phyloP scores from a whole-genome alignment of 2,329 filamentous ascomycete genomes.

The Leptographium procerum region DNA sequence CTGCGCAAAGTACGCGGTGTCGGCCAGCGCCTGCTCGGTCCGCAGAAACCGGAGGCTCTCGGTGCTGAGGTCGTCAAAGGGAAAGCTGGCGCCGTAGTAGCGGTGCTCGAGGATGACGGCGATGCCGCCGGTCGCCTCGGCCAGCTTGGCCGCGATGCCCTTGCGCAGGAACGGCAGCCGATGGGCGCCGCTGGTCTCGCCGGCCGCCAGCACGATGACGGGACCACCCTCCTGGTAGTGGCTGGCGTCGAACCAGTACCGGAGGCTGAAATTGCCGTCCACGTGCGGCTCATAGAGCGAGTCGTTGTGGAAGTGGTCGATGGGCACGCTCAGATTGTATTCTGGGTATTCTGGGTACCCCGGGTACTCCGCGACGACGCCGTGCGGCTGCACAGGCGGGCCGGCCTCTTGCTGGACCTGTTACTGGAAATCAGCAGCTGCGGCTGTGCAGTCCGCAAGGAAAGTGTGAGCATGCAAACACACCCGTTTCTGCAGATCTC shows the following conservation, averaged over 20 bases:
- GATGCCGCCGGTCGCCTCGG: constrained; percentile 59
- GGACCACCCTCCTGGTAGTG: constrained; percentile 70
- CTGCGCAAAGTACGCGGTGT: constrained; percentile 69
- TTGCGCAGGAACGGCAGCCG: constrained; percentile 64
- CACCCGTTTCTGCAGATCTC: constrained; percentile 6
- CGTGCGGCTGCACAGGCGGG: background rate
- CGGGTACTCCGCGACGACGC: too few relatives aligned
- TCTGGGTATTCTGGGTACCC: constrained; percentile 20
- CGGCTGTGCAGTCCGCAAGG: background rate
- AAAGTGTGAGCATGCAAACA: background rate
- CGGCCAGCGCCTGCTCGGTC: constrained; percentile 72
- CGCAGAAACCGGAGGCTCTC: constrained; percentile 70
- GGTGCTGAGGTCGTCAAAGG: constrained; percentile 51
- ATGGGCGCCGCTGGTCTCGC: constrained; percentile 54
- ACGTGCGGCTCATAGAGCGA: constrained; percentile 66
- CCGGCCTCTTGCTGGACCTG: background rate
- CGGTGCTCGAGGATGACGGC: constrained; percentile 77
- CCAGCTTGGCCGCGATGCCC: constrained; percentile 61
- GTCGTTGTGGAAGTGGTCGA: constrained; percentile 81
- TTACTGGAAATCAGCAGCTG: too few relatives aligned
- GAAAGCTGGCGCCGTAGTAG: constrained; percentile 73
- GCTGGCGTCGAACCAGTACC: constrained; percentile 74
- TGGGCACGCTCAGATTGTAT: constrained; percentile 34
- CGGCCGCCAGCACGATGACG: constrained; percentile 64
- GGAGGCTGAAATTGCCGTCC: constrained; percentile 53